Evolutionary conservation across 129 eudicot species (phyloP), one percentile per base, ranked within the genome.

Genomic region (Calendula officinalis): DNA sequence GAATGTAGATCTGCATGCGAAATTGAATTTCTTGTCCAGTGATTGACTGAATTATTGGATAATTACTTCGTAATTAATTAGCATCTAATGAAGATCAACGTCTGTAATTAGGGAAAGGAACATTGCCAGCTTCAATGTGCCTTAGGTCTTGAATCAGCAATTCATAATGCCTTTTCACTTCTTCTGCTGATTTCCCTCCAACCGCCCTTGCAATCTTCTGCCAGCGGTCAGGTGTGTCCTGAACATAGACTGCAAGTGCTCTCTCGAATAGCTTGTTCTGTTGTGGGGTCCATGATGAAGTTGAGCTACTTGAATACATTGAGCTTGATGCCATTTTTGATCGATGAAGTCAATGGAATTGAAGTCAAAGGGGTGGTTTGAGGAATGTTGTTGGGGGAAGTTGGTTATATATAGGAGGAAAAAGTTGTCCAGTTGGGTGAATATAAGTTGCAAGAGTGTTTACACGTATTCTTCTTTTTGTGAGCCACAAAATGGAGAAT

Each of bases 181-280:
- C 88, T 73, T 87, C 91, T 8, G 70, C 84, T 6, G 96, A 82
- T 72, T 88, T 88, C 30, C 83, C 94, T 30, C 81, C 92, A 2
- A 88, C 96, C 2, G 85, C 84, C 60, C 75, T 77, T 12, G 96
- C 96, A 51, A 88, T 67, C 43, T 84, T 88, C 51, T 81, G 88
- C 96, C 96, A 88, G 22, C 89, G 84, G 63, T 88, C 96, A 4
- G 91, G 92, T 33, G 96, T 84, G 73, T 84, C 89, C 64, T 74
- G 66, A 12, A 82, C 96, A 36, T 71, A 84, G 10, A 67, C 35
- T 4, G 92, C 96, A 36, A 88, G 80, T 13, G 96, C 92, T 71
- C 80, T 75, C 62, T 88, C 96, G n/a, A 88, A 88, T 62, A 71
- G 50, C 66, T 88, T 88, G 89, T 88, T 88, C 67, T 84, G 84